phyloP scores from a whole-genome alignment of 2,329 filamentous ascomycete species.

The Apiospora saccharicola region DNA sequence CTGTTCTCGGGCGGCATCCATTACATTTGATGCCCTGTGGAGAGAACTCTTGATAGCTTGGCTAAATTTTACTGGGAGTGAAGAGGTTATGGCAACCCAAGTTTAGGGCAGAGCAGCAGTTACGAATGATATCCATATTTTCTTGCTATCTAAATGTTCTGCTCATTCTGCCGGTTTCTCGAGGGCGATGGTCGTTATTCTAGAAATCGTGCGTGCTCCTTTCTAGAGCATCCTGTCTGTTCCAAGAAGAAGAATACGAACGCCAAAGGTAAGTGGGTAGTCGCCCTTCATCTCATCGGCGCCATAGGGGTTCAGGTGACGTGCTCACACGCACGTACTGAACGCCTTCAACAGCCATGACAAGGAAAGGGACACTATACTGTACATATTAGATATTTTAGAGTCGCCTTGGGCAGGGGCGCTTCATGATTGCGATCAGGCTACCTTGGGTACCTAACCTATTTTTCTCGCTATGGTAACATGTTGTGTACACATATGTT shows the following conservation, averaged over 20 bases:
- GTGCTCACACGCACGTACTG: not conserved
- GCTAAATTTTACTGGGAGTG: not conserved
- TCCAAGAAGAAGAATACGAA: too few relatives aligned
- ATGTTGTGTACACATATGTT: not conserved
- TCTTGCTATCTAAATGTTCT: not conserved
- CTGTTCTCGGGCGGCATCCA: not conserved
- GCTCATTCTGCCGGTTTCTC: too few relatives aligned
- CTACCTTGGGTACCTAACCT: too few relatives aligned
- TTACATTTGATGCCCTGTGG: not conserved
- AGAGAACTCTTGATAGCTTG: not conserved
- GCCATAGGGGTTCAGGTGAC: not conserved
- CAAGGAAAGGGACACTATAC: not conserved
- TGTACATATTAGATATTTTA: not conserved
- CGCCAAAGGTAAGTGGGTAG: too few relatives aligned
- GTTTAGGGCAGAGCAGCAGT: not conserved
- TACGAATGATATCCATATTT: slow-evolving; percentile 15
- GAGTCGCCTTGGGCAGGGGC: not conserved
- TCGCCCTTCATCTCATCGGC: not conserved
- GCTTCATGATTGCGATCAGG: not conserved
- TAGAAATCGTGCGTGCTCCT: too few relatives aligned
- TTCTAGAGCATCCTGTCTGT: too few relatives aligned
- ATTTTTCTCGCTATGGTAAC: not conserved
- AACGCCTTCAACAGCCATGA: not conserved
- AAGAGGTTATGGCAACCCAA: not conserved
- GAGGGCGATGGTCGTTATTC: too few relatives aligned